Percentiles rank a stretch among this genome's conserved stretches.
Conservation (phyloP, 306 rosid species). For the Castanea sativa region DNA sequence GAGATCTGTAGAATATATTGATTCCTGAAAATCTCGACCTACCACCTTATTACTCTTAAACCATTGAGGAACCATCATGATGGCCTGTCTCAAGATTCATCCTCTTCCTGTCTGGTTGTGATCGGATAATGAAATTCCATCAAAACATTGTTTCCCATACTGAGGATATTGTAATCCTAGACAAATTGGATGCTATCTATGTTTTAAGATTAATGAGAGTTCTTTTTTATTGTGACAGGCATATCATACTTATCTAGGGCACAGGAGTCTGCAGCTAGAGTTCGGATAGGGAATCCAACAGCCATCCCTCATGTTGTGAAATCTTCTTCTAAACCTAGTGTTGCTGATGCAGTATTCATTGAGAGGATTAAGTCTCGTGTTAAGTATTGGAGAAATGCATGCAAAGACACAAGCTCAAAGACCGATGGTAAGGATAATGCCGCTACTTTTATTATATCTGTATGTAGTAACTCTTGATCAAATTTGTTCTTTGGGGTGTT, state of each 20-base stretch:
- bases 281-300: slow-evolving; percentile 40
- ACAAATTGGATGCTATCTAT: neutral
- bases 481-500: slow-evolving; percentile 11
- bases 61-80: no score
- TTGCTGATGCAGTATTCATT: slow-evolving; percentile 67
- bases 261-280: slow-evolving; percentile 66
- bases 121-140: no score
- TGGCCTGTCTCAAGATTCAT: no score
- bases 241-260: slow-evolving; percentile 82
- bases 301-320: slow-evolving; percentile 24
- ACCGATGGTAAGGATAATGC: slow-evolving; percentile 49
- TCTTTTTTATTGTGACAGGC: slow-evolving; percentile 42
- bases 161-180: neutral
- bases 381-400: slow-evolving; percentile 54
- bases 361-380: slow-evolving; percentile 69
- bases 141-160: neutral
- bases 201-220: neutral
- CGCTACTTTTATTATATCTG: neutral
- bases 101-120: no score
- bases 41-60: no score
- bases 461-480: slow-evolving; percentile 2
- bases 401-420: slow-evolving; percentile 37
- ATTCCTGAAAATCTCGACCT: no score
- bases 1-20: no score
- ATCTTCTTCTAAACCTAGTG: slow-evolving; percentile 41